A percentile compares a stretch with the other conserved stretches of the same genome.
phyloP scores from a whole-genome alignment of 768 basidiomycete genomes.

The Kwoniella sp. region DNA sequence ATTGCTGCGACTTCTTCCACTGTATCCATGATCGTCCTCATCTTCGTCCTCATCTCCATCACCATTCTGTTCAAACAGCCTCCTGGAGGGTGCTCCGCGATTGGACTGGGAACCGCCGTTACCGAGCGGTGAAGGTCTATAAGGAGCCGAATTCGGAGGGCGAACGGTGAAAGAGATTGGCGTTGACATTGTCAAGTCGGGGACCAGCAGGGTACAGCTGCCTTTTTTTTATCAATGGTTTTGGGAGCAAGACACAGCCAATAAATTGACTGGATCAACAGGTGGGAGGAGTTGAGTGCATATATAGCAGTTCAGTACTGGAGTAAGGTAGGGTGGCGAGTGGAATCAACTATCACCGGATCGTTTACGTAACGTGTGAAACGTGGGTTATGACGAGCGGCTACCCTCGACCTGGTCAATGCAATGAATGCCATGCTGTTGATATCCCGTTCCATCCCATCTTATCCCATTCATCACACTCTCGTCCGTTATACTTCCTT shows the following conservation, averaged over 20 bases:
- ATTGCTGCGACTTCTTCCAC: slow-evolving; percentile 4
- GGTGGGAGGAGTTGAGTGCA: background rate
- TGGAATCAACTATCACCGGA: background rate
- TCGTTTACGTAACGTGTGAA: background rate
- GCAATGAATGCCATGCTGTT: background rate
- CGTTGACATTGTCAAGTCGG: slow-evolving; percentile 39
- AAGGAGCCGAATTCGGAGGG: slow-evolving; percentile 63
- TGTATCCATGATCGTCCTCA: slow-evolving; percentile 59
- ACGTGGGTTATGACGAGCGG: slow-evolving; percentile 13
- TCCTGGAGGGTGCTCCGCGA: slow-evolving; percentile 37
- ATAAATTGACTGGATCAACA: background rate
- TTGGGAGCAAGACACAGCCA: background rate
- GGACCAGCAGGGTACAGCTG: too few species aligned
- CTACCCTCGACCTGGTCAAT: too few species aligned
- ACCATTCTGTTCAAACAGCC: slow-evolving; percentile 40
- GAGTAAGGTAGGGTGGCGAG: slow-evolving; percentile 17
- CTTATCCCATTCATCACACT: background rate
- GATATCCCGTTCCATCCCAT: background rate
- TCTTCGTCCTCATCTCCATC: slow-evolving; percentile 48
- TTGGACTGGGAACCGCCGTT: slow-evolving; percentile 27
- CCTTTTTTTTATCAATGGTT: slow-evolving; percentile 12
- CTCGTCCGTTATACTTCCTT: background rate
- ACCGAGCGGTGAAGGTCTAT: slow-evolving; percentile 51
- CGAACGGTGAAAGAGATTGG: slow-evolving; percentile 81
- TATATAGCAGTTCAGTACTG: too few species aligned